A percentile compares a stretch with the other conserved stretches of the same genome.
These are phyloP conservation scores for Simplicillium aogashimaense DNA, from an alignment of 2,329 filamentous ascomycete genomes.

Conservation along the genomic window DNA sequence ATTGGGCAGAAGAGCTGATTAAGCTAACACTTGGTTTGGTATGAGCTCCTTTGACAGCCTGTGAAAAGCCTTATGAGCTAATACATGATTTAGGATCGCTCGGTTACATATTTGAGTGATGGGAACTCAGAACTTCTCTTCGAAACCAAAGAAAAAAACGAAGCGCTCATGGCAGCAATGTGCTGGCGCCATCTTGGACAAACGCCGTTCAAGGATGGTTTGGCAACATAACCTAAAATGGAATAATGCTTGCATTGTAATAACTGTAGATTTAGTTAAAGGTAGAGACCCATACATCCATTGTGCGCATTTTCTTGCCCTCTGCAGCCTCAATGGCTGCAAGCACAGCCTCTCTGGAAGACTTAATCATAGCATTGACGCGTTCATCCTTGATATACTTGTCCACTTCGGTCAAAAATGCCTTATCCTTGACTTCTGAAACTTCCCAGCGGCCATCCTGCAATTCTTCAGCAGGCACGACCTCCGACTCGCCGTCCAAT, in stretches of 20 bases:
- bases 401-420: conserved; percentile 22
- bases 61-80: no score
- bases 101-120: conserved; percentile 31
- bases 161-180: conserved; percentile 30
- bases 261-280: neutral
- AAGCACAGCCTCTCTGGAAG: conserved; percentile 21
- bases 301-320: conserved; percentile 22
- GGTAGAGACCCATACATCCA: conserved; percentile 30
- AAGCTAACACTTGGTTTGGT: conserved; percentile 45
- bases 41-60: conserved; percentile 12
- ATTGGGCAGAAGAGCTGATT: conserved; percentile 38
- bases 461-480: conserved; percentile 26
- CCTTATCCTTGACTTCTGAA: conserved; percentile 15
- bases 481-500: conserved; percentile 21
- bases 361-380: conserved; percentile 16
- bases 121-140: conserved; percentile 33
- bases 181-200: conserved; percentile 33
- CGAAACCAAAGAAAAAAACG: conserved; percentile 27
- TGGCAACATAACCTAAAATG: conserved; percentile 1
- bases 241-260: no score
- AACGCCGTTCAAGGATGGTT: conserved; percentile 31
- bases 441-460: conserved; percentile 38
- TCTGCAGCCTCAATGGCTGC: conserved; percentile 16
- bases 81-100: conserved; percentile 28
- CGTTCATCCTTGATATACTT: conserved; percentile 15